Conservation (phyloP, 2,329 filamentous ascomycete species). For the Hymenotorrendiella dingleyae region DNA sequence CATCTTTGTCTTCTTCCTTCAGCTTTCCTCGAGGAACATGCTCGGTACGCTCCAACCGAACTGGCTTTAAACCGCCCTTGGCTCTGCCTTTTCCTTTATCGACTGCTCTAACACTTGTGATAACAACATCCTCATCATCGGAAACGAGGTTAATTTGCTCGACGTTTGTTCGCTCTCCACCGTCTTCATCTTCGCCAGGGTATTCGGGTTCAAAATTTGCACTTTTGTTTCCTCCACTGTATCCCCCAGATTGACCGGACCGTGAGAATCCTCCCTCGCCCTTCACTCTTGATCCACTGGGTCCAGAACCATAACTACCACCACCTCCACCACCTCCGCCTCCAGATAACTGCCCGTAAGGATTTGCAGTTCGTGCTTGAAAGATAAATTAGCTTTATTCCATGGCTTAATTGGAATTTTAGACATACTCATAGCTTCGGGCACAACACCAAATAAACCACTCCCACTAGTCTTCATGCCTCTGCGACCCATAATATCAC, state of each 20-base stretch:
- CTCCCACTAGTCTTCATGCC: slow-evolving; percentile 10
- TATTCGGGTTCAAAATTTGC: slow-evolving; percentile 21
- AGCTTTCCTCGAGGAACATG: slow-evolving; percentile 27
- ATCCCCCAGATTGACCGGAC: slow-evolving; percentile 3
- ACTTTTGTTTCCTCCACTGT: slow-evolving; percentile 8
- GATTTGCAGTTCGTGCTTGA: slow-evolving; percentile 4
- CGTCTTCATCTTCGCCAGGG: slow-evolving; percentile 23
- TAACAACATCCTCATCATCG: slow-evolving; percentile 11
- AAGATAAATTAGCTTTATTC: neutral
- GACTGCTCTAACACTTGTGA: slow-evolving; percentile 5
- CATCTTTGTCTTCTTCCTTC: slow-evolving; percentile 24
- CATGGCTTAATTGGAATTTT: neutral
- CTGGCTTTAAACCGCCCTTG: slow-evolving; percentile 20
- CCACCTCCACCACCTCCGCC: slow-evolving; percentile 8
- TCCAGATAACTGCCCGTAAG: neutral
- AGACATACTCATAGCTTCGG: slow-evolving; percentile 22
- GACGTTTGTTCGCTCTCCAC: slow-evolving; percentile 26
- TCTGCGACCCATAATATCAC: slow-evolving; percentile 29
- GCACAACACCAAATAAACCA: slow-evolving; percentile 20
- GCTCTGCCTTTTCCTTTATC: slow-evolving; percentile 12
- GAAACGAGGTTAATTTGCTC: slow-evolving; percentile 24
- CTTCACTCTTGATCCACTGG: slow-evolving; percentile 8
- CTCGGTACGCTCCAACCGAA: slow-evolving; percentile 26
- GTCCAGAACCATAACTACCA: slow-evolving; percentile 9
- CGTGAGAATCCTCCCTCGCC: slow-evolving; percentile 3